Percentiles rank a stretch among this genome's conserved stretches.
Conservation (phyloP, 2,329 filamentous ascomycete genomes). For the Dactylonectria estremocensis region DNA sequence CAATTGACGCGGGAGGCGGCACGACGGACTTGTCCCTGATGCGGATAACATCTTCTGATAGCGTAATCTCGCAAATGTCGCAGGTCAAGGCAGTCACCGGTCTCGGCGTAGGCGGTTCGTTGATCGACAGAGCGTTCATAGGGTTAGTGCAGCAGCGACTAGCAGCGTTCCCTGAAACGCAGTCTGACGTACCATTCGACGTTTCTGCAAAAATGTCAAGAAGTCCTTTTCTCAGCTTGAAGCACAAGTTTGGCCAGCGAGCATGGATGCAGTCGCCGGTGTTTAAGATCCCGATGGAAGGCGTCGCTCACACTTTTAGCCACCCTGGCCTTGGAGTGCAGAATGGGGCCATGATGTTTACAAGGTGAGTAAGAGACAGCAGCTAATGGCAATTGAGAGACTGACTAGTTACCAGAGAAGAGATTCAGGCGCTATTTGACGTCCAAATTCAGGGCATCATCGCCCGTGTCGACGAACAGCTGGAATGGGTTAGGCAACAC, state of each 20-base stretch:
- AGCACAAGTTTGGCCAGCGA: conserved; percentile 61
- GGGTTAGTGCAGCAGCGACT: conserved; percentile 57
- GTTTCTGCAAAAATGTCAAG: conserved; percentile 55
- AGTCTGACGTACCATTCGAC: conserved; percentile 57
- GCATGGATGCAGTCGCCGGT: conserved; percentile 54
- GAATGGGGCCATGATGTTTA: conserved; percentile 58
- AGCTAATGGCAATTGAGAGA: not conserved
- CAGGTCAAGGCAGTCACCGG: conserved; percentile 59
- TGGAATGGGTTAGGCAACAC: conserved; percentile 56
- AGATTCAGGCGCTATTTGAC: conserved; percentile 61
- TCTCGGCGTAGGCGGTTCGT: conserved; percentile 60
- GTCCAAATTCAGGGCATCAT: conserved; percentile 49
- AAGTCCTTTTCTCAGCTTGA: conserved; percentile 57
- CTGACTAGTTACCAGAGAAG: conserved; percentile 49
- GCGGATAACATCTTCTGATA: conserved; percentile 53
- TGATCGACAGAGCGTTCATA: conserved; percentile 62
- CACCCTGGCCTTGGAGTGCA: conserved; percentile 57
- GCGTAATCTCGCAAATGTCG: conserved; percentile 49
- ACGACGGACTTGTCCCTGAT: conserved; percentile 64
- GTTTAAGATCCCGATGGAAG: conserved; percentile 62
- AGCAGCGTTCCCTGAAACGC: conserved; percentile 53
- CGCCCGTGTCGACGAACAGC: conserved; percentile 56
- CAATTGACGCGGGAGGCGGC: conserved; percentile 63
- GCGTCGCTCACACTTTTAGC: conserved; percentile 57
- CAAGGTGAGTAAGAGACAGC: conserved; percentile 17